Percentiles rank a stretch among this genome's conserved stretches.
phyloP scores from a whole-genome alignment of 768 basidiomycete genomes.

The Termitomyces bulborhizus region DNA sequence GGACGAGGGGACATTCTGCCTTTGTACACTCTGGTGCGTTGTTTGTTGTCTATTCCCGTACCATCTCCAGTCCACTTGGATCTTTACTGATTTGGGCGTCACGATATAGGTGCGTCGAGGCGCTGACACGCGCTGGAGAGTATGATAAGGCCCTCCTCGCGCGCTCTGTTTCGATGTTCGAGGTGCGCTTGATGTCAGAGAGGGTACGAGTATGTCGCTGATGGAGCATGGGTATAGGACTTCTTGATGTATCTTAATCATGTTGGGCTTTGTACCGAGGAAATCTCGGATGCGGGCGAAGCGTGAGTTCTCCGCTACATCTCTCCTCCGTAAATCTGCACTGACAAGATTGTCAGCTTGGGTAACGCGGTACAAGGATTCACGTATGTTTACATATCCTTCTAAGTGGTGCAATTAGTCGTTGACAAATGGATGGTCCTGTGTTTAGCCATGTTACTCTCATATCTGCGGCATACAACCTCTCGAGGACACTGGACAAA shows the following conservation, averaged over 20 bases:
- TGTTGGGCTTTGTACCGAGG: slow-evolving; percentile 80
- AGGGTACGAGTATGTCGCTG: neutral
- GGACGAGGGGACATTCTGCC: slow-evolving; percentile 91
- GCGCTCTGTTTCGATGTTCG: slow-evolving; percentile 82
- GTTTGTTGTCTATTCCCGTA: neutral
- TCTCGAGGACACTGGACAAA: slow-evolving; percentile 55
- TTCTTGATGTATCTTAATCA: slow-evolving; percentile 83
- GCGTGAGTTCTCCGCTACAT: slow-evolving; percentile 40
- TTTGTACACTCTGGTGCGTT: slow-evolving; percentile 74
- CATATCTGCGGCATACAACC: slow-evolving; percentile 80
- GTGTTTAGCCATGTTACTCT: slow-evolving; percentile 66
- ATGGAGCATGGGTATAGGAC: slow-evolving; percentile 35
- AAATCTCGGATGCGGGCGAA: slow-evolving; percentile 82
- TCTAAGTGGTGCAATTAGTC: neutral
- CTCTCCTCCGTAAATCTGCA: neutral
- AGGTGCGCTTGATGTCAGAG: slow-evolving; percentile 38
- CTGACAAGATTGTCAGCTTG: slow-evolving; percentile 36
- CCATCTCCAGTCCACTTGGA: neutral
- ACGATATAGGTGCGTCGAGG: slow-evolving; percentile 70
- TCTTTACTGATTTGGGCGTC: neutral
- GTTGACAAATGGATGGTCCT: neutral
- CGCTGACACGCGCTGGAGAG: slow-evolving; percentile 81
- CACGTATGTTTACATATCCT: slow-evolving; percentile 47
- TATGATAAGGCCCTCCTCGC: slow-evolving; percentile 62
- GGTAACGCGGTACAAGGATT: slow-evolving; percentile 90